Evolutionary conservation across 495 filamentous ascomycete species (phyloP), one percentile per base, ranked within the genome.

Genomic region (Pyrenula aspistea): DNA sequence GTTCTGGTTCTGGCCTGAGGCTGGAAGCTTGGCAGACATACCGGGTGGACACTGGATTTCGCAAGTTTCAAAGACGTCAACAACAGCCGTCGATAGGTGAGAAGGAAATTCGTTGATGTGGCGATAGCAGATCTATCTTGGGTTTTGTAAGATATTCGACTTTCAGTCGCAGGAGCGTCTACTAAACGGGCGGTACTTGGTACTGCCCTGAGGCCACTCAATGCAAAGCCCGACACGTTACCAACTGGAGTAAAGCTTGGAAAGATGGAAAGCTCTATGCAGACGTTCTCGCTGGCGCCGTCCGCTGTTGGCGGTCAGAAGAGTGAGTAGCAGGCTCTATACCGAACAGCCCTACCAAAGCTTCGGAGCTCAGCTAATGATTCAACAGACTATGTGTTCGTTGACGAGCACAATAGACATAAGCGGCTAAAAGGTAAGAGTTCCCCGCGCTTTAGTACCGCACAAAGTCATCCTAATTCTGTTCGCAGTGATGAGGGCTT

Each of bases 351-450:
- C 19, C 50, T 8, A 52, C n/a, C 19, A 52, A 42, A 42, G 31
- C 15, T 12, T 22, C 21, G 23, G 8, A 54, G 15, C 48, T 20
- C n/a, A 2, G 23, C 49, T 67, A 48, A 60, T 50, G 19, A 23
- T 53, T 24, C 19, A 2, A 22, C 60, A 96, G 91, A 96, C 65
- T 98, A 96, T 87, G 93, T 99, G 51, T 99, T 99, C 64, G 93
- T 99, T 54, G 94, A 99, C 69, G 93, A 99, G 71, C 92, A 99
- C 68, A 99, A 97, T 71, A 84, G 93, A 50, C 93, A 99, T 72
- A 96, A 96, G 73, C 80, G 93, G 60, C 73, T 97, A 55, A 99
- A 99, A 77, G 91, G 91, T 95, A 82, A 58, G 73, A 36, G 54
- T 53, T 48, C n/a, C 21, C 24, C 54, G 22, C 15, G 24, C 22